These are phyloP conservation scores for Caryopteris hybrid DNA, from an alignment of 305 asterid genomes.

Conservation along the genomic window DNA sequence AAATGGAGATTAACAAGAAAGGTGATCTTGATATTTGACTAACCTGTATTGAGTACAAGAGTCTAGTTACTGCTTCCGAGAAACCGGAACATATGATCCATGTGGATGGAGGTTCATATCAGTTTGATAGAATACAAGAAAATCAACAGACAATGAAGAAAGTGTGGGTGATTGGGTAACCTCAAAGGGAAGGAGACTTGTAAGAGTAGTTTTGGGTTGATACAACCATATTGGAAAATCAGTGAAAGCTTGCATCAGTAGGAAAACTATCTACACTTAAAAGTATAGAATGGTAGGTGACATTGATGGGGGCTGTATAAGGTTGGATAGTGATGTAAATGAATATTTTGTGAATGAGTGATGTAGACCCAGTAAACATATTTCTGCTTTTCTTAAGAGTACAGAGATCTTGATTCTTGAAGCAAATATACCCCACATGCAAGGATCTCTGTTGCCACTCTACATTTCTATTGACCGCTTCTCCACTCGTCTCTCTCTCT, in stretches of 20 bases:
- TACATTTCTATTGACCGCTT: constrained; percentile 15
- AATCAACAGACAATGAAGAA: not conserved
- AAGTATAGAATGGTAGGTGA: not conserved
- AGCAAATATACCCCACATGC: constrained; percentile 23
- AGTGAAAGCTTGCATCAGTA: constrained; percentile 20
- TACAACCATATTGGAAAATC: constrained; percentile 30
- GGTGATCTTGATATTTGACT: not conserved
- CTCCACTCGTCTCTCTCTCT: constrained; percentile 7
- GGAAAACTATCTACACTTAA: not conserved
- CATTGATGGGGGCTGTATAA: not conserved
- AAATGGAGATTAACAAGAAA: not conserved
- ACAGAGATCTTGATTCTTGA: constrained; percentile 23
- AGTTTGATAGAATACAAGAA: not conserved
- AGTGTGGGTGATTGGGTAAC: not conserved
- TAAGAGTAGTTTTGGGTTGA: constrained; percentile 42
- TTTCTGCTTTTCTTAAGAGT: constrained; percentile 10
- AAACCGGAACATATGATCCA: too few relatives aligned
- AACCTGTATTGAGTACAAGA: not conserved
- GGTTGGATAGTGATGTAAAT: constrained; percentile 1
- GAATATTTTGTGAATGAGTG: constrained; percentile 3
- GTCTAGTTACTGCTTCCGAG: not conserved
- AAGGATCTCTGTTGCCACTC: not conserved
- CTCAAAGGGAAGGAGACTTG: not conserved
- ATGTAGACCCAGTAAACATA: constrained; percentile 18
- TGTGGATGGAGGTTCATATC: too few relatives aligned